A percentile compares a stretch with the other conserved stretches of the same genome.
Evolutionary conservation across 2,329 filamentous ascomycete species (phyloP).

Genomic region (Bertia moriformis): DNA sequence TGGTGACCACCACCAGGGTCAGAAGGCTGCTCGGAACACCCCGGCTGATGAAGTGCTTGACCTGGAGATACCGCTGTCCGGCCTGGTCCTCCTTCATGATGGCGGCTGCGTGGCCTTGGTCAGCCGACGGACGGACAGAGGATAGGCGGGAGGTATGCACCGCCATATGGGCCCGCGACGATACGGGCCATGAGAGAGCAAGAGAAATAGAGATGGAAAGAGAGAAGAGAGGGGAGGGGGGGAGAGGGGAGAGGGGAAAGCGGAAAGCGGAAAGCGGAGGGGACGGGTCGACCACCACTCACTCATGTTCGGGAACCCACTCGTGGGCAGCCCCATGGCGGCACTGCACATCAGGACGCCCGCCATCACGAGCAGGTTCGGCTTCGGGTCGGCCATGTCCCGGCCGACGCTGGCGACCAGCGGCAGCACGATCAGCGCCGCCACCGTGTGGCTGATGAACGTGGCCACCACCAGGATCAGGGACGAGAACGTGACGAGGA

Average conservation of each 20-base stretch:
- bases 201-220: constrained; percentile 1
- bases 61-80: constrained; percentile 77
- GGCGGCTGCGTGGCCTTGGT: no score
- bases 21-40: constrained; percentile 78
- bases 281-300: constrained; percentile 26
- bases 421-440: constrained; percentile 84
- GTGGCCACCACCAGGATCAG: constrained; percentile 87
- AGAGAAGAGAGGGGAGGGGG: constrained; percentile 2
- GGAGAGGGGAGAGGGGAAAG: constrained; percentile 8
- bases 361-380: constrained; percentile 89
- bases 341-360: constrained; percentile 91
- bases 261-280: constrained; percentile 1
- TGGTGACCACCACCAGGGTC: constrained; percentile 68
- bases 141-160: constrained; percentile 2
- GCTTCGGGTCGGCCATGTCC: constrained; percentile 76
- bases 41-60: constrained; percentile 88
- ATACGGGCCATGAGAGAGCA: neutral
- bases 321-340: constrained; percentile 93
- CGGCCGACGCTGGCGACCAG: constrained; percentile 76
- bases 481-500: constrained; percentile 70
- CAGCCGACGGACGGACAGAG: no score
- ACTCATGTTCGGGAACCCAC: constrained; percentile 99
- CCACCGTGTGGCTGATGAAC: constrained; percentile 95
- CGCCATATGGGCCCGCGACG: neutral
- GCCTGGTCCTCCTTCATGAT: constrained; percentile 99